Base-by-base conservation (phyloP, 192 early-diverging fungal genomes). In the Podila horticola region DNA sequence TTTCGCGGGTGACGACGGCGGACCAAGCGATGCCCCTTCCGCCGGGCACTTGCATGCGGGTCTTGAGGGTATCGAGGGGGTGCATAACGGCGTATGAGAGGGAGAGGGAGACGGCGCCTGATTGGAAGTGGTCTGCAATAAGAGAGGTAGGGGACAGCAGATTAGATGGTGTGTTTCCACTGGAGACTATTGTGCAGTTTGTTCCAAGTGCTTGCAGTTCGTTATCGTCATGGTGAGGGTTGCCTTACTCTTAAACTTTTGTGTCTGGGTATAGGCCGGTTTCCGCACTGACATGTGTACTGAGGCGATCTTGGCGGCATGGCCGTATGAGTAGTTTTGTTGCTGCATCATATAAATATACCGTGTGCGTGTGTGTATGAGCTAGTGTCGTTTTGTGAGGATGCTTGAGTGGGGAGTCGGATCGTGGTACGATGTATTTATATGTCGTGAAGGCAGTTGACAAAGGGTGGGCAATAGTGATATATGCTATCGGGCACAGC, bases 11-110 rank as follows among this genome's bases (percentile, higher is more conserved):
- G 50, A 90, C 90, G 24, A 92, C 64, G 0, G 85, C 82, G 55
- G 72, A 79, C 51, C 85, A 67, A 64, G 84, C 79, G 24, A 71
- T 73, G 12, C 72, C 72, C 11, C 71, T 36, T 48, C 77, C 72
- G 34, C 86, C 76, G 22, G 86, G 82, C 13, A 91, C 90, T 69
- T 94, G 93, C 85, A 92, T 89, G 33, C 88, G 83, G 6, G 92
- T 93, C 66, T 94, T 94, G 52, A 93, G 70, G 17, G 91, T 93
- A 74, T 94, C 93, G 55, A 94, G 86, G 13, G 93, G 93, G 72
- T 94, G 93, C 91, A 93, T 93, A 11, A 86, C 76, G 28, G 93
- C 90, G 82, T 92, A 94, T 2, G 91, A 88, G 5, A 90, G 84
- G 0, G 92, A 88, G 12, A 94, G 88, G 19, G 88, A 90, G 8